These are phyloP conservation scores for Botrytis tulipae DNA, from an alignment of 2,329 filamentous ascomycete species.

Conservation along the genomic window DNA sequence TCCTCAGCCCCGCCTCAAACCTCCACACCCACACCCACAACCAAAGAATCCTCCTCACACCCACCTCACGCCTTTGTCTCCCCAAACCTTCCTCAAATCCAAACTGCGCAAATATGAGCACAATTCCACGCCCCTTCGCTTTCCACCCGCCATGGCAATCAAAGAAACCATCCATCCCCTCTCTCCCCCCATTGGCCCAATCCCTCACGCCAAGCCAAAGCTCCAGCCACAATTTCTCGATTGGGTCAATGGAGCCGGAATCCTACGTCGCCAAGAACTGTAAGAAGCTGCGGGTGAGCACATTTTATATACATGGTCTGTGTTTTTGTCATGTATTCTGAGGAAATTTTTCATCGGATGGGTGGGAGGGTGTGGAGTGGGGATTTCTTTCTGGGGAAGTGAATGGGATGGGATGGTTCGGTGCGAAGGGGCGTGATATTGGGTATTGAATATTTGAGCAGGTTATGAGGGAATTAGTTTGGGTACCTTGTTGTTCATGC, in stretches of 20 bases:
- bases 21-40: no score
- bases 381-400: no score
- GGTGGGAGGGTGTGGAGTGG: neutral
- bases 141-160: neutral
- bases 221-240: neutral
- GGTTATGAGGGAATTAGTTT: constrained; percentile 12
- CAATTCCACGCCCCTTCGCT: neutral
- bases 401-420: neutral
- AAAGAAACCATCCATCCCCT: neutral
- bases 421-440: neutral
- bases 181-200: neutral
- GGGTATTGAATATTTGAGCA: constrained; percentile 13
- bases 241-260: neutral
- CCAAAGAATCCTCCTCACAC: neutral
- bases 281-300: constrained; percentile 12
- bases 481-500: neutral
- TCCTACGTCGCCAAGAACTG: neutral
- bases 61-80: no score
- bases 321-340: neutral
- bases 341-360: no score
- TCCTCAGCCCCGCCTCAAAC: no score
- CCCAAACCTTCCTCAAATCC: neutral
- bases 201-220: neutral
- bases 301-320: constrained; percentile 2
- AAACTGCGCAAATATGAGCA: constrained; percentile 2